These are phyloP conservation scores for Phytophthora pluvialis DNA, from an alignment of 352 stramenopile species.

Conservation along the genomic window DNA sequence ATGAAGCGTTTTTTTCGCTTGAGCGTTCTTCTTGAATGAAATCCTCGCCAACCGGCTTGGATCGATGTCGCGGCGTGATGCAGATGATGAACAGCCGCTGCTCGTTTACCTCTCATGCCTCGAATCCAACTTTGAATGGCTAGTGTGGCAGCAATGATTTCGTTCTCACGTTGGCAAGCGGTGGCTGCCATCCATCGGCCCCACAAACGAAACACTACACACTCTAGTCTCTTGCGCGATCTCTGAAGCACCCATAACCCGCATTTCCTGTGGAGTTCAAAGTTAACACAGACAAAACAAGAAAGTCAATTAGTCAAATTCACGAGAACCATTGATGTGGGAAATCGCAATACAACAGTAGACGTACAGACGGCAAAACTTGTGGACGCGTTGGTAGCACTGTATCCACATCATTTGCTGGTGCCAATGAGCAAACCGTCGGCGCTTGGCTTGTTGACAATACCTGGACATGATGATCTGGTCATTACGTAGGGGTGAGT, in stretches of 20 bases:
- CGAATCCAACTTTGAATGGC: slow-evolving; percentile 67
- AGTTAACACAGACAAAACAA: background rate
- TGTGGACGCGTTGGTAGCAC: slow-evolving; percentile 33
- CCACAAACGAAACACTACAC: slow-evolving; percentile 40
- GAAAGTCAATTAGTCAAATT: slow-evolving; percentile 1
- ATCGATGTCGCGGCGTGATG: slow-evolving; percentile 40
- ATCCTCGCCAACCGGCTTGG: slow-evolving; percentile 61
- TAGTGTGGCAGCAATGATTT: slow-evolving; percentile 50
- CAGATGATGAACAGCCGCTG: slow-evolving; percentile 31
- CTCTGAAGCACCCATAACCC: slow-evolving; percentile 44
- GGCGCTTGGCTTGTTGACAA: slow-evolving; percentile 3
- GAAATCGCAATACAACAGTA: background rate
- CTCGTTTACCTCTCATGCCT: slow-evolving; percentile 33
- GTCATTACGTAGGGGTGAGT: background rate
- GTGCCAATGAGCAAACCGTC: slow-evolving; percentile 40
- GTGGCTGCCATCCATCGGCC: slow-evolving; percentile 33
- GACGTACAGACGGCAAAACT: slow-evolving; percentile 61
- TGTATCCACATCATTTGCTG: slow-evolving; percentile 21
- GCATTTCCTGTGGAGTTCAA: slow-evolving; percentile 45
- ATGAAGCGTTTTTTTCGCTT: slow-evolving; percentile 40
- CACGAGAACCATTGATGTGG: background rate
- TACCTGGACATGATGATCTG: slow-evolving; percentile 29
- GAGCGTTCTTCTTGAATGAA: slow-evolving; percentile 52
- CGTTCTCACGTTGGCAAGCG: slow-evolving; percentile 37
- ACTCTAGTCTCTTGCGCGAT: slow-evolving; percentile 40